Conservation (phyloP, 371 early-diverging fungal genomes). For the Gilbertella persicaria region DNA sequence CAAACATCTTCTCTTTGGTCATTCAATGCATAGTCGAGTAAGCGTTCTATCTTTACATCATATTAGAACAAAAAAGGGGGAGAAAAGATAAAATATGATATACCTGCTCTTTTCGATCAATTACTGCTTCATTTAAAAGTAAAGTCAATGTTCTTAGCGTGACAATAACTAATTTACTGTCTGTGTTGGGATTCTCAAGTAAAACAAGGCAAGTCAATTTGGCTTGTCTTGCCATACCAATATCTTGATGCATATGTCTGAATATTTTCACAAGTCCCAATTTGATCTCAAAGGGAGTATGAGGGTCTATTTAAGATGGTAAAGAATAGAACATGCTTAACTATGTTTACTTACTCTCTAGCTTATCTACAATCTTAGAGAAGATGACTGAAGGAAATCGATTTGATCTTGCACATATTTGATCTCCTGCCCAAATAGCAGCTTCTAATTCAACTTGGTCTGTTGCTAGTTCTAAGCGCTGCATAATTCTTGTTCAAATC, state of each 20-base stretch:
- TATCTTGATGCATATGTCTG: constrained; percentile 64
- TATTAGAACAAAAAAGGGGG: background rate
- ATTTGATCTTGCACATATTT: constrained; percentile 53
- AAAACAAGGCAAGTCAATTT: constrained; percentile 47
- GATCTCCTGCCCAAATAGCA: constrained; percentile 59
- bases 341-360: constrained; percentile 26
- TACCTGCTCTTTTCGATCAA: constrained; percentile 55
- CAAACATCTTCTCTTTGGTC: constrained; percentile 35
- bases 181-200: constrained; percentile 37
- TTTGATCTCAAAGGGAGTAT: constrained; percentile 44
- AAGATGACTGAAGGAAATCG: constrained; percentile 54
- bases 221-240: constrained; percentile 54
- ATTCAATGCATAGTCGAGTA: constrained; percentile 34
- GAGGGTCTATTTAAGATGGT: constrained; percentile 20
- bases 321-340: constrained; percentile 9
- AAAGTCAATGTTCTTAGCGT: constrained; percentile 52
- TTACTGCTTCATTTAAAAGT: constrained; percentile 48
- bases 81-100: too few species aligned
- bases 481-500: constrained; percentile 32
- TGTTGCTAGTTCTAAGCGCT: constrained; percentile 44
- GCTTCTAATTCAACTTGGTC: constrained; percentile 59
- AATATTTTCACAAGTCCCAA: constrained; percentile 51
- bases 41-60: constrained; percentile 32
- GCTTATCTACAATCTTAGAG: constrained; percentile 30
- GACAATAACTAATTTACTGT: constrained; percentile 41